Evolutionary conservation across 164 flowering plant genomes (phyloP), one percentile per base, ranked within the genome.

Genomic region (Chimonanthus praecox): DNA sequence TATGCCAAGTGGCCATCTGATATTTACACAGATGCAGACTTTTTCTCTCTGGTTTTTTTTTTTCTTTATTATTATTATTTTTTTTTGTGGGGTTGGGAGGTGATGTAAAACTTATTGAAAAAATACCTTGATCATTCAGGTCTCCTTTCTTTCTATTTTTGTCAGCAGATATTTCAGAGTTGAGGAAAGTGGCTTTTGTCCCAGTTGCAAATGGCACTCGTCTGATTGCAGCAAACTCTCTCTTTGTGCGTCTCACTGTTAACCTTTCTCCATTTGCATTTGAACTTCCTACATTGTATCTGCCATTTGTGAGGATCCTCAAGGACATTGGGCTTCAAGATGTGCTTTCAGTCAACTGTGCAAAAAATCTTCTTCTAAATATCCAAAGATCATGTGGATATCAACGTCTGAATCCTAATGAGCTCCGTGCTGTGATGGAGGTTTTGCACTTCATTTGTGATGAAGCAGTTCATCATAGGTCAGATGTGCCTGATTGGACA

Each of bases 201-300:
- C 94, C 98, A 64, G 94, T 90, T 80, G 99, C 99, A 70, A 92
- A 95, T 86, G 97, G 98, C 72, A 91, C 99, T 64, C 97, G 99
- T 65, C 79, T 95, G 83, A 96, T 93, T 79, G 80, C 83, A 33
- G 89, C 90, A 73, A 86, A 78, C 75, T 84, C 85, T 58, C 97
- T 95, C 72, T 95, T 89, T 85, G 94, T 79, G 7, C 97, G 86
- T 67, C 80, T 95, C 73, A 60, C 88, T 2, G 81, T 95, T 44
- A 93, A 95, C 73, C 88, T 95, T 64, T 90, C 99, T 7, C 99
- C 99, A 50, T 93, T 95, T 85, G 97, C 96, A 64, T 95, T 93
- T 79, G 98, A 93, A 80, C 97, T 95, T 79, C 96, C 99, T 76
- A 70, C 88, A 43, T 67, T 79, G 7, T 93, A 92, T 83, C 94